phyloP scores from a whole-genome alignment of 345 rosid genomes.

The Euphorbia peplus region DNA sequence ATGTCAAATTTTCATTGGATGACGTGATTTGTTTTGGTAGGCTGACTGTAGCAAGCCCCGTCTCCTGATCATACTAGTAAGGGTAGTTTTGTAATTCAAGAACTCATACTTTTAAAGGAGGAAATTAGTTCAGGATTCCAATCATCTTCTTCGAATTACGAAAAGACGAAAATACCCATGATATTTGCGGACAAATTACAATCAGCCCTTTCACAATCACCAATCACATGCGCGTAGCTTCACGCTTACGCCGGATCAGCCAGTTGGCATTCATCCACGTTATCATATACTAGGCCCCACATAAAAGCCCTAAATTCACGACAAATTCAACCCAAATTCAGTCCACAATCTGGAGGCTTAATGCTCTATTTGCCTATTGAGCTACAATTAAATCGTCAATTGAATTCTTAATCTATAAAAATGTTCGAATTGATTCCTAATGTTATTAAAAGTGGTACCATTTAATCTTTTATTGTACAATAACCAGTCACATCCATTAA shows the following conservation, averaged over 20 bases:
- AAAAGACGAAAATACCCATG: conserved; percentile 13
- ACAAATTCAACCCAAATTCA: conserved; percentile 47
- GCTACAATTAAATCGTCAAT: too few species aligned
- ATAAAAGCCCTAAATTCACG: conserved; percentile 41
- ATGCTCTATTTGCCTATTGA: too few species aligned
- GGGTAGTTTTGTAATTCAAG: neutral
- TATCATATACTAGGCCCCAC: conserved; percentile 27
- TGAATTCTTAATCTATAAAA: too few species aligned
- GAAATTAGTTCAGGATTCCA: neutral
- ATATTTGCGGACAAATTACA: neutral
- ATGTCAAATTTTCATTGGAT: neutral
- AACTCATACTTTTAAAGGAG: neutral
- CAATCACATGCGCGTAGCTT: conserved; percentile 36
- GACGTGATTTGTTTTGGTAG: neutral
- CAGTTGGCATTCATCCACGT: conserved; percentile 40
- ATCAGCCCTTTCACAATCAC: conserved; percentile 15
- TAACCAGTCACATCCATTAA: too few species aligned
- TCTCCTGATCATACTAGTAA: neutral
- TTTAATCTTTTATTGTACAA: too few species aligned
- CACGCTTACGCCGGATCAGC: conserved; percentile 35
- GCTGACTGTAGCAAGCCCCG: neutral
- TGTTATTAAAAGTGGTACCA: too few species aligned
- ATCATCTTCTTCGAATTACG: neutral
- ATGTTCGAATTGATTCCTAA: too few species aligned
- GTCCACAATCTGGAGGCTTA: too few species aligned